Conservation (phyloP, 2,329 filamentous ascomycete species). For the Fusarium mangiferae region DNA sequence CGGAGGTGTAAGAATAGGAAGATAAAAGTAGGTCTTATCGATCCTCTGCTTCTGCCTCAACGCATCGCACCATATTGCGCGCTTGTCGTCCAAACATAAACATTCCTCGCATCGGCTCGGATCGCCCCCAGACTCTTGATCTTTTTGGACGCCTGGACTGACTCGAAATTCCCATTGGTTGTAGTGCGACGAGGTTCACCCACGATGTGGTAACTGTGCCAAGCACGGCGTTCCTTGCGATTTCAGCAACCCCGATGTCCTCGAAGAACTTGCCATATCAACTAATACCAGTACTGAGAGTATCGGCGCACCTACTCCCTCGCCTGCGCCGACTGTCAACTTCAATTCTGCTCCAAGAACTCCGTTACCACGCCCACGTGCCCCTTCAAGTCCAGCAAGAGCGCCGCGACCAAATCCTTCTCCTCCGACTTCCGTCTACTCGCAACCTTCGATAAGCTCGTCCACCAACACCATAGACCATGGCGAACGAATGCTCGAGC, state of each 20-base stretch:
- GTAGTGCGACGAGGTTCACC: constrained; percentile 74
- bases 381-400: constrained; percentile 32
- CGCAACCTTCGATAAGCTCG: constrained; percentile 43
- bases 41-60: constrained; percentile 10
- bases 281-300: constrained; percentile 49
- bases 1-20: constrained; percentile 73
- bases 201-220: constrained; percentile 71
- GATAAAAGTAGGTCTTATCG: constrained; percentile 66
- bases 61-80: constrained; percentile 10
- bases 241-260: constrained; percentile 65
- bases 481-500: constrained; percentile 64
- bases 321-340: constrained; percentile 32
- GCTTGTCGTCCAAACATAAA: not conserved
- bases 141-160: constrained; percentile 13
- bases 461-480: constrained; percentile 48
- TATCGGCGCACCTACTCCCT: constrained; percentile 39
- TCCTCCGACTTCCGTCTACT: constrained; percentile 50
- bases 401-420: constrained; percentile 39
- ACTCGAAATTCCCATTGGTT: constrained; percentile 14
- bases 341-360: constrained; percentile 38
- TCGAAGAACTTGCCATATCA: constrained; percentile 56
- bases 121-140: not conserved
- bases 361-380: constrained; percentile 39
- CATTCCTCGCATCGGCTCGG: not conserved
- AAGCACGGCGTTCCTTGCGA: constrained; percentile 75